Percentiles rank a stretch among this genome's conserved stretches.
Conservation (phyloP, 495 filamentous ascomycete genomes). For the Aspergillus sparsus region DNA sequence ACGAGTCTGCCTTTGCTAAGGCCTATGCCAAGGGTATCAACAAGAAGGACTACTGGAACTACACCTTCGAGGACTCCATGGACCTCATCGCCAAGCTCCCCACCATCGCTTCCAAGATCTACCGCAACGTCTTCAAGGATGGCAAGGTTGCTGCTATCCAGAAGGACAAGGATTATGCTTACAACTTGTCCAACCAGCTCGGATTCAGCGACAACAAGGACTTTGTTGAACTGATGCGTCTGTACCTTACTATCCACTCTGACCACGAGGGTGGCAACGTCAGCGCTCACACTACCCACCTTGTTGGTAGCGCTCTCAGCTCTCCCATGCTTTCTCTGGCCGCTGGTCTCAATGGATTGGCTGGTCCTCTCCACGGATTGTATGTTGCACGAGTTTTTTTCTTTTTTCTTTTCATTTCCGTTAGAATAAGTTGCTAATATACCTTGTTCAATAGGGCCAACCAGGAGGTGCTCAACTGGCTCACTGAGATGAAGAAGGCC, state of each 20-base stretch:
- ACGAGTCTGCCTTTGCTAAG: slow-evolving; percentile 95
- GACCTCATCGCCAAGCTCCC: slow-evolving; percentile 99
- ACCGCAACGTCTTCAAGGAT: slow-evolving; percentile 99
- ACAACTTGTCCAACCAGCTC: slow-evolving; percentile 98
- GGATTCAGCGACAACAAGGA: slow-evolving; percentile 93
- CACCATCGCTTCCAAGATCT: slow-evolving; percentile 96
- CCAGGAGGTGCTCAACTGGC: slow-evolving; percentile 99
- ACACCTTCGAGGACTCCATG: slow-evolving; percentile 99
- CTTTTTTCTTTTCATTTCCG: not conserved
- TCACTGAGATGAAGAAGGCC: slow-evolving; percentile 96
- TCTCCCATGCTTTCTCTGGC: slow-evolving; percentile 95
- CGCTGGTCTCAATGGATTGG: slow-evolving; percentile 95
- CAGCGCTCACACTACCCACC: slow-evolving; percentile 95
- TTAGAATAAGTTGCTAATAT: slow-evolving; percentile 22
- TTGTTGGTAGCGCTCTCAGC: slow-evolving; percentile 95
- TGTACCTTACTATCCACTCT: slow-evolving; percentile 99
- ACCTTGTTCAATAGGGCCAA: slow-evolving; percentile 61
- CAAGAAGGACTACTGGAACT: slow-evolving; percentile 99
- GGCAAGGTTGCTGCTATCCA: slow-evolving; percentile 94
- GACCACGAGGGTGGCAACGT: slow-evolving; percentile 99
- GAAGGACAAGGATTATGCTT: slow-evolving; percentile 97
- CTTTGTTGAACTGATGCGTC: slow-evolving; percentile 96
- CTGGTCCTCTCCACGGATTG: slow-evolving; percentile 96
- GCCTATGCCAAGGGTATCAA: slow-evolving; percentile 97
- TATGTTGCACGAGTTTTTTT: slow-evolving; percentile 30